phyloP scores from a whole-genome alignment of 495 filamentous ascomycete genomes.

The Staphylotrichum tortipilum region DNA sequence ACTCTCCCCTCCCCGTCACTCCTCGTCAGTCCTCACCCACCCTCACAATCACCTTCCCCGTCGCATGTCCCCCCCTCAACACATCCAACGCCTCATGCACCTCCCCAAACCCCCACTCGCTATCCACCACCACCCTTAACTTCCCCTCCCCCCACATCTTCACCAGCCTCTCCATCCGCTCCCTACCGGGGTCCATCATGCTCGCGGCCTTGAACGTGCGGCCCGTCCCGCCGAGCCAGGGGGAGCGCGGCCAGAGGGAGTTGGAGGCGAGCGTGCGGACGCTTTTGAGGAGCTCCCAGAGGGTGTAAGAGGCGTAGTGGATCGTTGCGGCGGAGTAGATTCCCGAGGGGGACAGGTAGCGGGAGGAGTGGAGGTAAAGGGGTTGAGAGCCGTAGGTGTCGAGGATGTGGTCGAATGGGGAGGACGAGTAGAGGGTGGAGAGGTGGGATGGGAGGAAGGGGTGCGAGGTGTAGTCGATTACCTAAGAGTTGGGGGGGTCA shows the following conservation, averaged over 20 bases:
- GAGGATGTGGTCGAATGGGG: constrained; percentile 31
- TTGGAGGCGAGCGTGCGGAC: constrained; percentile 22
- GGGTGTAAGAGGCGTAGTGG: constrained; percentile 13
- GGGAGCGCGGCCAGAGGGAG: constrained; percentile 20
- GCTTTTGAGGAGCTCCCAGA: constrained; percentile 16
- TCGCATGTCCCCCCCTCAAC: constrained; percentile 20
- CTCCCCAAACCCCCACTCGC: constrained; percentile 22
- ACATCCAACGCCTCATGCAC: constrained; percentile 23
- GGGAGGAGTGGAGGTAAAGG: constrained; percentile 21
- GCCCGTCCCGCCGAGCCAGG: constrained; percentile 24
- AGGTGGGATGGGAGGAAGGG: constrained; percentile 7
- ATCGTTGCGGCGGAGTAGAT: constrained; percentile 28
- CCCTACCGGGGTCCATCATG: constrained; percentile 20
- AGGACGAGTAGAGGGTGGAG: no score
- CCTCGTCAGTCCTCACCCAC: constrained; percentile 14
- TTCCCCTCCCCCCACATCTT: constrained; percentile 23
- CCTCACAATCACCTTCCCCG: constrained; percentile 26
- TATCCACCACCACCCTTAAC: constrained; percentile 23
- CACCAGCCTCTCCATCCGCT: constrained; percentile 23
- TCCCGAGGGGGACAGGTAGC: constrained; percentile 24
- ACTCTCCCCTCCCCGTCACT: no score
- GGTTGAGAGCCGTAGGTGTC: constrained; percentile 28
- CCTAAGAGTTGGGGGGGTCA: background rate
- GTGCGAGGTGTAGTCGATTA: constrained; percentile 23
- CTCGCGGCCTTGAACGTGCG: constrained; percentile 20